Percentiles rank a stretch among this genome's conserved stretches.
Evolutionary conservation across 2,329 filamentous ascomycete genomes (phyloP).

Genomic region (Reticulascus tulasneorum): DNA sequence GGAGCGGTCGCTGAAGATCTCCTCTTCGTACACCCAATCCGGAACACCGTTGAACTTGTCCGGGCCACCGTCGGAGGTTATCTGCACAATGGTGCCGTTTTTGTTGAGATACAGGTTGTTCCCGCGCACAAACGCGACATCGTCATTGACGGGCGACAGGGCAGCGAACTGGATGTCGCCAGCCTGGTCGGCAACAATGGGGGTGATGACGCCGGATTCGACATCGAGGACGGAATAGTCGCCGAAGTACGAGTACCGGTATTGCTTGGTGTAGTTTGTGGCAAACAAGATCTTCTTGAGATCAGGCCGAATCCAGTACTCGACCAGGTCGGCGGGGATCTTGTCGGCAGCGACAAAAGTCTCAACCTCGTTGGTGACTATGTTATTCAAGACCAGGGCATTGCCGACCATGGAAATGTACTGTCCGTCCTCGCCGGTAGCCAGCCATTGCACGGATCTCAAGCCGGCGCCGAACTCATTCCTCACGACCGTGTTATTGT

Average conservation of each 20-base stretch:
- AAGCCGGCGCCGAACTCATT: constrained; percentile 41
- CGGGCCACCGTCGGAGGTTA: constrained; percentile 56
- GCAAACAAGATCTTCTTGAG: constrained; percentile 57
- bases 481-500: constrained; percentile 53
- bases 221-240: constrained; percentile 64
- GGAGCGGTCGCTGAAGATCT: constrained; percentile 64
- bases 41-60: constrained; percentile 62
- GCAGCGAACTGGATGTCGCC: constrained; percentile 66
- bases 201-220: constrained; percentile 46
- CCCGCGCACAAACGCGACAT: constrained; percentile 63
- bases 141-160: constrained; percentile 53
- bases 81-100: constrained; percentile 49
- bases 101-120: constrained; percentile 62
- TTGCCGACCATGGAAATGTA: constrained; percentile 52
- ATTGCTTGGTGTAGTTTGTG: constrained; percentile 64
- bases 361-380: constrained; percentile 51
- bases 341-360: constrained; percentile 56
- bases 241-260: constrained; percentile 64
- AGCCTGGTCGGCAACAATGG: constrained; percentile 54
- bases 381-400: constrained; percentile 57
- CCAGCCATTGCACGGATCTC: constrained; percentile 53
- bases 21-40: constrained; percentile 81
- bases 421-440: constrained; percentile 55
- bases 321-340: constrained; percentile 49
- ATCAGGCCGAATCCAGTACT: constrained; percentile 61